These are phyloP conservation scores for Crithidia brevicula DNA, from an alignment of 208 protist species.

Conservation along the genomic window DNA sequence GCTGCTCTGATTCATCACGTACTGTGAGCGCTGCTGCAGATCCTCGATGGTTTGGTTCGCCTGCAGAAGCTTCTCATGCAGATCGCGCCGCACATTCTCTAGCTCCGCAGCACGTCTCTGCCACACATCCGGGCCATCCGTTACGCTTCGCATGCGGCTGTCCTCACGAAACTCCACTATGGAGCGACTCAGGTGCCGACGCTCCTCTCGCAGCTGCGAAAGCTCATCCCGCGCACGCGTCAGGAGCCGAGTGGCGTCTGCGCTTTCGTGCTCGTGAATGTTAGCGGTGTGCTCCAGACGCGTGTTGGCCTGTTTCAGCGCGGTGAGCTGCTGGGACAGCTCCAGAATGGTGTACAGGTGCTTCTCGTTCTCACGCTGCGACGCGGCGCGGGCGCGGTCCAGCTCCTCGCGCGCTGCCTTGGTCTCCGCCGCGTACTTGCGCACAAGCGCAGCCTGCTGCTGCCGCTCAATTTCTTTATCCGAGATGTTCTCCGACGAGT, in stretches of 20 bases:
- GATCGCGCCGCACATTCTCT: constrained; percentile 8
- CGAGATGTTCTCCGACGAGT: constrained; percentile 1
- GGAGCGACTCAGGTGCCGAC: constrained; percentile 11
- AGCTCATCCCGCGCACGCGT: constrained; percentile 9
- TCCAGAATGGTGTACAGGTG: constrained; percentile 26
- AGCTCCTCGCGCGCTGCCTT: constrained; percentile 28
- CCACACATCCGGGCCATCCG: not conserved
- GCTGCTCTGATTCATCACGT: not conserved
- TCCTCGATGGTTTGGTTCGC: constrained; percentile 6
- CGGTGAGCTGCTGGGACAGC: constrained; percentile 32
- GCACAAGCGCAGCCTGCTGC: constrained; percentile 25
- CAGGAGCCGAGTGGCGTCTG: constrained; percentile 25
- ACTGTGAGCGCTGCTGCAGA: not conserved
- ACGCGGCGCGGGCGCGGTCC: constrained; percentile 1
- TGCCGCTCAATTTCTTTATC: constrained; percentile 19
- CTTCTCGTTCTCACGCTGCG: constrained; percentile 24
- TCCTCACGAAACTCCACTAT: constrained; percentile 12
- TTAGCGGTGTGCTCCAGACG: constrained; percentile 23
- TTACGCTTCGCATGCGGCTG: constrained; percentile 11
- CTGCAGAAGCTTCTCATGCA: constrained; percentile 2
- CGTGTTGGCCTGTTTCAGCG: constrained; percentile 26
- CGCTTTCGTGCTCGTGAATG: constrained; percentile 21
- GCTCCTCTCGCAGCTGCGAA: constrained; percentile 14
- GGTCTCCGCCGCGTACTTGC: constrained; percentile 29
- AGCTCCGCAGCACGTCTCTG: constrained; percentile 17